A percentile compares a stretch with the other conserved stretches of the same genome.
Conservation (phyloP, 306 rosid genomes). For the Hylodesmum podocarpum region DNA sequence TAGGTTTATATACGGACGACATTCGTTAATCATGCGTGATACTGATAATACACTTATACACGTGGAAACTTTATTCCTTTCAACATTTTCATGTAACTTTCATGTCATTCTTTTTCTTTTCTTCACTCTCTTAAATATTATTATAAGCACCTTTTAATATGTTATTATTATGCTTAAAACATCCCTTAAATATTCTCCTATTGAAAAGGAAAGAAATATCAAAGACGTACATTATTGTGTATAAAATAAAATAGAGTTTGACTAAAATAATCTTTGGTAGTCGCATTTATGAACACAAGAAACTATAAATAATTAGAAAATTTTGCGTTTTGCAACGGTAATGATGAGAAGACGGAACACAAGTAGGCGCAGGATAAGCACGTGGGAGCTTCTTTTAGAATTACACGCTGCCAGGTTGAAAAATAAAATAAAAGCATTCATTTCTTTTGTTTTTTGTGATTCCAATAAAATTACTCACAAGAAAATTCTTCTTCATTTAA, state of each 20-base stretch:
- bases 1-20: neutral
- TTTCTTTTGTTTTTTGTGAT: no score
- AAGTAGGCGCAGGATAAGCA: slow-evolving; percentile 88
- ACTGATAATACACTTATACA: neutral
- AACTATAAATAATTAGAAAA: neutral
- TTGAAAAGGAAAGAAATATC: neutral
- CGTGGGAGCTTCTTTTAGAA: slow-evolving; percentile 76
- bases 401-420: slow-evolving; percentile 92
- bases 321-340: slow-evolving; percentile 40
- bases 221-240: slow-evolving; percentile 40
- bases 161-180: neutral
- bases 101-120: neutral
- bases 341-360: slow-evolving; percentile 62
- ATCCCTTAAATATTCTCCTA: slow-evolving; percentile 22
- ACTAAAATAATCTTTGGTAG: slow-evolving; percentile 45
- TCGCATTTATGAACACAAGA: slow-evolving; percentile 12
- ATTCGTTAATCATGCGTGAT: neutral
- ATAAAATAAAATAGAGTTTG: slow-evolving; percentile 61
- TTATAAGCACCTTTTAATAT: slow-evolving; percentile 7
- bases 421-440: no score
- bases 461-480: no score
- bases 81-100: slow-evolving; percentile 2
- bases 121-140: neutral
- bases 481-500: no score
- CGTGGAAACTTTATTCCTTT: neutral